Evolutionary conservation across 2,329 filamentous ascomycete genomes (phyloP).

Genomic region (Aureobasidium musti): DNA sequence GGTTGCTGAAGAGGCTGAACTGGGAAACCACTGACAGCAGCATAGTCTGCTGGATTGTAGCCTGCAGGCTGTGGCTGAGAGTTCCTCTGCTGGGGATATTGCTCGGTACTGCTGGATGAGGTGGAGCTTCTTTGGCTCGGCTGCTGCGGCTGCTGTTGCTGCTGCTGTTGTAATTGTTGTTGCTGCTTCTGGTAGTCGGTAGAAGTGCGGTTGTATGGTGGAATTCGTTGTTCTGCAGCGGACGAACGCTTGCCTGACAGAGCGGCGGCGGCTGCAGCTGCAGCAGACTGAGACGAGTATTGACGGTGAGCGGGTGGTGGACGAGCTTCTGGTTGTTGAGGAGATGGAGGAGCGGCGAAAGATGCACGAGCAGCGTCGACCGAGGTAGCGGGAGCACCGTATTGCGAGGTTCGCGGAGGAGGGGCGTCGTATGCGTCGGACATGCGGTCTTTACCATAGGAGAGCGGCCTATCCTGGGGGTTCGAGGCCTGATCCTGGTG

Average conservation of each 20-base stretch:
- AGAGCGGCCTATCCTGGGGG: conserved; percentile 47
- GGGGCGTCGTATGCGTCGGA: conserved; percentile 44
- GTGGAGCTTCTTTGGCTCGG: conserved; percentile 28
- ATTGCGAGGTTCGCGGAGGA: conserved; percentile 37
- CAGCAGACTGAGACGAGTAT: conserved; percentile 53
- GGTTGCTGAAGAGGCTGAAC: conserved; percentile 47
- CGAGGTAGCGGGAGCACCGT: conserved; percentile 38
- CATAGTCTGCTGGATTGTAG: conserved; percentile 79
- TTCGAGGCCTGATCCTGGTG: conserved; percentile 34
- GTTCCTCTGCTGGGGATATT: conserved; percentile 27
- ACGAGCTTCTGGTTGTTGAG: conserved; percentile 50
- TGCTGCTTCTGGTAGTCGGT: conserved; percentile 45
- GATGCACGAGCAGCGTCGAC: conserved; percentile 53
- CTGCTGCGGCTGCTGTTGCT: conserved; percentile 32
- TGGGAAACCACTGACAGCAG: conserved; percentile 48
- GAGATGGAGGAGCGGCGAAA: conserved; percentile 44
- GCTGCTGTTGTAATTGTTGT: conserved; percentile 25
- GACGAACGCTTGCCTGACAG: conserved; percentile 49
- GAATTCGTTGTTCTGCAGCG: conserved; percentile 44
- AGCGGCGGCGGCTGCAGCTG: conserved; percentile 47
- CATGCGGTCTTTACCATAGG: conserved; percentile 51
- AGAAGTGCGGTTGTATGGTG: conserved; percentile 48
- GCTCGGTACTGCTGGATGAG: conserved; percentile 35
- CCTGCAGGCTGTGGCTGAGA: conserved; percentile 51
- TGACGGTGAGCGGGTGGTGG: conserved; percentile 52